These are phyloP conservation scores for Plasmodium vinckei DNA, from an alignment of 169 alveolate genomes.

Conservation along the genomic window DNA sequence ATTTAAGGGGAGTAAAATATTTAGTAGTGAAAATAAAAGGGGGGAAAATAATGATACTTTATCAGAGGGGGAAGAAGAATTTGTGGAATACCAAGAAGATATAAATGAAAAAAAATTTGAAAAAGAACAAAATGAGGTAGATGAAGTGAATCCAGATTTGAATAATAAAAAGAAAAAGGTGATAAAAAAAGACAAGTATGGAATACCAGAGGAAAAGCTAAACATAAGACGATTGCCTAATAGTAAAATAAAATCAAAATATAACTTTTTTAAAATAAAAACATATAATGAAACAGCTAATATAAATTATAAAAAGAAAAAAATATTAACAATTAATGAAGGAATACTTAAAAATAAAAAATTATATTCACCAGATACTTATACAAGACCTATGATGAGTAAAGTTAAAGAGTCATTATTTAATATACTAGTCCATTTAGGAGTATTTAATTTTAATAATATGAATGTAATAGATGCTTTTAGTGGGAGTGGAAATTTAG, in stretches of 20 bases:
- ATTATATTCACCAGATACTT: constrained; percentile 79
- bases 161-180: constrained; percentile 1
- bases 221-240: constrained; percentile 16
- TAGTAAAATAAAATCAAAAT: constrained; percentile 63
- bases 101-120: background rate
- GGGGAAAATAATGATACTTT: background rate
- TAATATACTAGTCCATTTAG: constrained; percentile 75
- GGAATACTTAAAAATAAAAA: constrained; percentile 80
- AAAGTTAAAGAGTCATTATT: constrained; percentile 81
- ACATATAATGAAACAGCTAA: constrained; percentile 53
- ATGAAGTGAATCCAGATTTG: background rate
- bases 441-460: constrained; percentile 66
- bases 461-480: constrained; percentile 84
- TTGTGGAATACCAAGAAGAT: background rate
- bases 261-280: constrained; percentile 45
- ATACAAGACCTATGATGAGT: constrained; percentile 86
- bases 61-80: background rate
- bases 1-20: background rate
- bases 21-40: background rate
- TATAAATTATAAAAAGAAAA: constrained; percentile 59
- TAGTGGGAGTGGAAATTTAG: constrained; percentile 89
- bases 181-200: constrained; percentile 46
- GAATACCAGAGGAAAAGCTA: constrained; percentile 45
- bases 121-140: background rate
- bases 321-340: constrained; percentile 65